Evolutionary conservation across 345 rosid species (phyloP).

Genomic region (Lepidium aucheri): DNA sequence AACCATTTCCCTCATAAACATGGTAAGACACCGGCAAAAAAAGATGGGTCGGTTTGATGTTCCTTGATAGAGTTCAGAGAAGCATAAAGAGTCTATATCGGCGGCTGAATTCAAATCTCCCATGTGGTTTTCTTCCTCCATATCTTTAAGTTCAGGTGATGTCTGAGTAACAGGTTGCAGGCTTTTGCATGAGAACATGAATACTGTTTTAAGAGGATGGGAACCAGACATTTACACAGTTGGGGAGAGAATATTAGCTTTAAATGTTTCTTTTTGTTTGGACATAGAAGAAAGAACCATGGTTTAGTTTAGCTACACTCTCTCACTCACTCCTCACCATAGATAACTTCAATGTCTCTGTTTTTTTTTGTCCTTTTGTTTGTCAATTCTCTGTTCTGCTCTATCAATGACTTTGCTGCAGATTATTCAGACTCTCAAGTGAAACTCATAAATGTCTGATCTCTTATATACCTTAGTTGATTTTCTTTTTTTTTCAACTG

Average conservation of each 20-base stretch:
- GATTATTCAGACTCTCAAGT: slow-evolving; percentile 13
- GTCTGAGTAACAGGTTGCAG: slow-evolving; percentile 29
- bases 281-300: slow-evolving; percentile 15
- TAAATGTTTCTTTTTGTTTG: slow-evolving; percentile 22
- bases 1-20: neutral
- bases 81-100: slow-evolving; percentile 17
- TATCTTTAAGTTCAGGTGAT: slow-evolving; percentile 14
- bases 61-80: slow-evolving; percentile 3
- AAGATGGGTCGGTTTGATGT: slow-evolving; percentile 26
- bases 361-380: slow-evolving; percentile 23
- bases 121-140: slow-evolving; percentile 25
- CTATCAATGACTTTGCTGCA: slow-evolving; percentile 9
- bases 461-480: neutral
- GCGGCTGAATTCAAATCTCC: slow-evolving; percentile 13
- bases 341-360: neutral
- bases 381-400: slow-evolving; percentile 22
- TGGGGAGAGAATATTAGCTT: slow-evolving; percentile 17
- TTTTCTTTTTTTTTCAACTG: neutral
- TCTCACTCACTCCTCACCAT: slow-evolving; percentile 7
- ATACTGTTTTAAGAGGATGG: slow-evolving; percentile 25
- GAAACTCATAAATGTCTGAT: slow-evolving; percentile 23
- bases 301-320: slow-evolving; percentile 9
- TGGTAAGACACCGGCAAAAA: slow-evolving; percentile 14
- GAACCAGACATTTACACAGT: slow-evolving; percentile 30
- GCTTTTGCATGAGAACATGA: slow-evolving; percentile 24